A percentile compares a stretch with the other conserved stretches of the same genome.
These are phyloP conservation scores for Vanrija humicola DNA, from an alignment of 1,284 basidiomycete species.

Conservation along the genomic window DNA sequence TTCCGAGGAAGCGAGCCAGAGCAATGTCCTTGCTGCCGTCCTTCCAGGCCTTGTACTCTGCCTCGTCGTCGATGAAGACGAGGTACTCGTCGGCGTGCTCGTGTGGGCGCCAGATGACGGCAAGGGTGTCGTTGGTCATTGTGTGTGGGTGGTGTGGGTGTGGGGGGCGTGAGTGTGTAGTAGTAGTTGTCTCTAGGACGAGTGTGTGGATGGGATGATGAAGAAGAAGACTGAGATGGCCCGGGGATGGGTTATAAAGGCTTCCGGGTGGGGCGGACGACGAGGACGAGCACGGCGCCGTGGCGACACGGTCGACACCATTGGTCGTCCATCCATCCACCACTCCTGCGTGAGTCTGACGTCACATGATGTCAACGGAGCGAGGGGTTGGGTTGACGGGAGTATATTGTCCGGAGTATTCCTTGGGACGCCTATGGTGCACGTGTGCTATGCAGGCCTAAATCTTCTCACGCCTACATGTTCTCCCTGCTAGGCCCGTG, in stretches of 20 bases:
- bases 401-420: too few species aligned
- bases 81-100: conserved; percentile 45
- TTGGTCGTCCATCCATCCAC: not conserved
- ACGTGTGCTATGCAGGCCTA: too few species aligned
- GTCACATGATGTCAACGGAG: too few species aligned
- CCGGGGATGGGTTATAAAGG: not conserved
- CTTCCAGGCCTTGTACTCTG: conserved; percentile 41
- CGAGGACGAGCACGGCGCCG: not conserved
- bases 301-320: not conserved
- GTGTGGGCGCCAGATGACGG: conserved; percentile 36
- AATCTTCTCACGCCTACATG: too few species aligned
- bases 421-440: too few species aligned
- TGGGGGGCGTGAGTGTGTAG: not conserved
- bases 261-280: not conserved
- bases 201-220: conserved; percentile 1
- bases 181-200: not conserved
- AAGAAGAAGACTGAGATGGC: not conserved
- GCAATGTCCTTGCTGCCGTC: conserved; percentile 41
- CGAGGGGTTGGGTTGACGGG: too few species aligned
- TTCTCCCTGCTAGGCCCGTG: too few species aligned
- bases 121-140: conserved; percentile 15
- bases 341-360: too few species aligned
- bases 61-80: conserved; percentile 42
- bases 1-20: conserved; percentile 42
- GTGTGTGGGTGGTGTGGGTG: conserved; percentile 3